Conservation (phyloP, 164 flowering plant genomes). For the Nymphaea thermarum region DNA sequence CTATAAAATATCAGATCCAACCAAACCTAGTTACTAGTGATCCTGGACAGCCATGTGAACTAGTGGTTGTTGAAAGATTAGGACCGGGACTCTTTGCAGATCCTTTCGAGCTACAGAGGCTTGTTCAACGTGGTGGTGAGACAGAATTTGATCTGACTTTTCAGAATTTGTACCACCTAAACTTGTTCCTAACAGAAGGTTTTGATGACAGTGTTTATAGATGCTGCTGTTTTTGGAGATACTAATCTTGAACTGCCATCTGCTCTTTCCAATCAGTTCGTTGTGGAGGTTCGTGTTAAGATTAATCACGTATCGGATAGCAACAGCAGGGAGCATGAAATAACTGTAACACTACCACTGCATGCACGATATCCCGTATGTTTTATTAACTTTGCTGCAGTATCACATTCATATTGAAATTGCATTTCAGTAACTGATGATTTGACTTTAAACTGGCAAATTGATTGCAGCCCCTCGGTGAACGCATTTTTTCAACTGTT, state of each 20-base stretch:
- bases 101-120: conserved; percentile 88
- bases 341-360: conserved; percentile 54
- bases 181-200: neutral
- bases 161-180: neutral
- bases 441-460: no score
- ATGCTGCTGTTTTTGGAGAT: conserved; percentile 79
- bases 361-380: conserved; percentile 88
- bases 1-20: conserved; percentile 23
- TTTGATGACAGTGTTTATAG: conserved; percentile 46
- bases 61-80: conserved; percentile 51
- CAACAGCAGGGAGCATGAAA: conserved; percentile 17
- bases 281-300: conserved; percentile 64
- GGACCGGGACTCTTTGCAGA: conserved; percentile 88
- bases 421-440: neutral
- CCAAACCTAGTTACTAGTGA: conserved; percentile 14
- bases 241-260: conserved; percentile 86
- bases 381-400: neutral
- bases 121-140: conserved; percentile 65
- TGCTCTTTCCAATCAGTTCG: conserved; percentile 46
- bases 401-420: neutral
- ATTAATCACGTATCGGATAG: conserved; percentile 15
- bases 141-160: neutral
- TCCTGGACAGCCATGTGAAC: conserved; percentile 28
- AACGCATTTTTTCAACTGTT: conserved; percentile 40
- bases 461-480: conserved; percentile 55